Evolutionary conservation across 2,329 filamentous ascomycete species (phyloP), one percentile per base, ranked within the genome.

Genomic region (Coleophoma cylindrospora): DNA sequence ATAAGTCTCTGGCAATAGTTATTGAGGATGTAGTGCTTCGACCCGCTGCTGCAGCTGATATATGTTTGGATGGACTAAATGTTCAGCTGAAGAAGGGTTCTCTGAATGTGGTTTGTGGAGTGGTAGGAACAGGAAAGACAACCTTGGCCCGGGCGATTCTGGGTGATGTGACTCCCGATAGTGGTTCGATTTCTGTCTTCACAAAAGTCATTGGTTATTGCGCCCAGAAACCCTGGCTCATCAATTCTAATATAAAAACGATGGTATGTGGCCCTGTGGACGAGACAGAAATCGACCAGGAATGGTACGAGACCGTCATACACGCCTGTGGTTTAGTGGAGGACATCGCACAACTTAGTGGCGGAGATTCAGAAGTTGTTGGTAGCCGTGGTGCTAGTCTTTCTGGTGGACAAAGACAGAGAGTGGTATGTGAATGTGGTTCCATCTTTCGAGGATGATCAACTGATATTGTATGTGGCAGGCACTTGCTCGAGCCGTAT

Each of bases 201-300:
- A 48, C 40, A 19, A 52, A 47, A 12, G 32, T 38, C 3, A 54
- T 70, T 8, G 70, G 66, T 1, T 75, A 71, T 52, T 74, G 71
- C 48, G 65, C 69, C 45, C 73, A 76, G 50, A 61, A 57, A 1
- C 67, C 73, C 0, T 76, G 72, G 71, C 63, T 75, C 2, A 60
- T 64, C 4, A 74, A 74, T 49, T 63, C 56, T 2, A 68, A 65
- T 0, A 60, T 75, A 33, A 61, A 62, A 9, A 54, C 68, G 0
- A 70, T 69, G 19, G 69, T 76, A 6, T 53, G 68, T 0, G 57
- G 57, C n/a, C 49, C 51, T n/a, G 27, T 52, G 21, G 22, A 54
- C 33, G 37, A 49, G n/a, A 45, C 50, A 17, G 43, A 38, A 12
- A n/a, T 48, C 17, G 50, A 59, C 17, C 43, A 59, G 13, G 34